Percentiles rank a stretch among this genome's conserved stretches.
Conservation (phyloP, 176 grass and related monocot species). For the Alloteropsis semialata region DNA sequence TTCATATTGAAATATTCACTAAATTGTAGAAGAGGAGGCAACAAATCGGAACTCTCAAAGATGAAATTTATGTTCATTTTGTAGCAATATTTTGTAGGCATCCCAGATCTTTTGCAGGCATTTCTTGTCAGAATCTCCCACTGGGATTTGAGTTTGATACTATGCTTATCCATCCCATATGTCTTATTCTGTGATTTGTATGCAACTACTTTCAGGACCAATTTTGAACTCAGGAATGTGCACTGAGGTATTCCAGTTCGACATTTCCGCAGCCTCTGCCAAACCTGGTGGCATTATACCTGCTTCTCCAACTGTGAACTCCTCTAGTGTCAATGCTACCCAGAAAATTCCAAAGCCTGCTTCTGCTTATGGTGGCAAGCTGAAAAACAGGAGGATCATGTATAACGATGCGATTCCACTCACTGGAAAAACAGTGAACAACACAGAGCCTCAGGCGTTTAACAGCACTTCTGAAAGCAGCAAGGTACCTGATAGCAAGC, state of each 20-base stretch:
- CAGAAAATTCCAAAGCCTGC: conserved; percentile 42
- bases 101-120: neutral
- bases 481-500: conserved; percentile 62
- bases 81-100: neutral
- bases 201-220: conserved; percentile 59
- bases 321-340: conserved; percentile 52
- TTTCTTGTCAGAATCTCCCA: neutral
- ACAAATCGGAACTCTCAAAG: neutral
- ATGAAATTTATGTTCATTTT: neutral
- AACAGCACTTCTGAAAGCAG: conserved; percentile 67
- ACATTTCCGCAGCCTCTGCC: conserved; percentile 47
- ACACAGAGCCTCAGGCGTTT: conserved; percentile 47
- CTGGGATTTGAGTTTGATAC: neutral
- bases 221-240: conserved; percentile 94
- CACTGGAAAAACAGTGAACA: conserved; percentile 62
- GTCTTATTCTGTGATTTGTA: conserved; percentile 17
- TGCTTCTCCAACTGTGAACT: conserved; percentile 59
- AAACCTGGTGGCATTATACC: conserved; percentile 60
- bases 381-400: conserved; percentile 83
- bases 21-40: neutral
- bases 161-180: neutral
- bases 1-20: neutral
- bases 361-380: conserved; percentile 43
- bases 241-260: conserved; percentile 95
- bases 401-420: conserved; percentile 74